Evolutionary conservation across 176 grass and related monocot species (phyloP).

Genomic region (Alopecurus myosuroides): DNA sequence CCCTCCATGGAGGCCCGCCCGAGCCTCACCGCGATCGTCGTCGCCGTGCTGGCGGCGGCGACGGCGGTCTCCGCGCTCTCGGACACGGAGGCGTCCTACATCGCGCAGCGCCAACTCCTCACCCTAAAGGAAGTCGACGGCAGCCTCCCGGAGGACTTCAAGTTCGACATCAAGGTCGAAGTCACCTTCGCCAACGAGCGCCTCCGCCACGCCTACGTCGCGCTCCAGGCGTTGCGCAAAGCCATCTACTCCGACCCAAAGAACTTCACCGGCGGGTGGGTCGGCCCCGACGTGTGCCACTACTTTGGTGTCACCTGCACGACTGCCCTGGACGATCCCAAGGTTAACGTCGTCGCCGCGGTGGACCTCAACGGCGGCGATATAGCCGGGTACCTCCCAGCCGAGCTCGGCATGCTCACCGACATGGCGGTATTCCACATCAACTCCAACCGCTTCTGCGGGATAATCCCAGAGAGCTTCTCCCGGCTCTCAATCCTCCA

Average conservation of each 20-base stretch:
- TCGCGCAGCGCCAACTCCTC: slow-evolving; percentile 48
- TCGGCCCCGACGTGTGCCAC: slow-evolving; percentile 44
- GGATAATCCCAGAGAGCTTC: slow-evolving; percentile 63
- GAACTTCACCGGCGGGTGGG: slow-evolving; percentile 70
- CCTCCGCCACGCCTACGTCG: slow-evolving; percentile 47
- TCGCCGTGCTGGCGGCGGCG: not conserved
- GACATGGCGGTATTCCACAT: slow-evolving; percentile 69
- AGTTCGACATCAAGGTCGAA: slow-evolving; percentile 48
- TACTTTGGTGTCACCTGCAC: slow-evolving; percentile 62
- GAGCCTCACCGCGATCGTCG: not conserved
- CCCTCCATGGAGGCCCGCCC: slow-evolving; percentile 35
- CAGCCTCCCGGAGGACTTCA: slow-evolving; percentile 54
- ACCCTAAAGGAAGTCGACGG: slow-evolving; percentile 31
- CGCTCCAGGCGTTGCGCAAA: slow-evolving; percentile 50
- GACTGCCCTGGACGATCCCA: slow-evolving; percentile 30
- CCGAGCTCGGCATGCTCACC: slow-evolving; percentile 53
- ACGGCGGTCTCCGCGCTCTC: not conserved
- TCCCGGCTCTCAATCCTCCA: slow-evolving; percentile 43
- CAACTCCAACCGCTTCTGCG: slow-evolving; percentile 84
- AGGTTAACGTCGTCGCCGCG: slow-evolving; percentile 37
- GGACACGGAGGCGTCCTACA: slow-evolving; percentile 38
- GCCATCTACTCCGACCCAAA: slow-evolving; percentile 78
- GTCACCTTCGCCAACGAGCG: slow-evolving; percentile 53
- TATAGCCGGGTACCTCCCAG: slow-evolving; percentile 68
- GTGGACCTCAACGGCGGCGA: slow-evolving; percentile 77